Evolutionary conservation across 257 asterid genomes (phyloP), one percentile per base, ranked within the genome.

Genomic region (Paulownia fortunei): DNA sequence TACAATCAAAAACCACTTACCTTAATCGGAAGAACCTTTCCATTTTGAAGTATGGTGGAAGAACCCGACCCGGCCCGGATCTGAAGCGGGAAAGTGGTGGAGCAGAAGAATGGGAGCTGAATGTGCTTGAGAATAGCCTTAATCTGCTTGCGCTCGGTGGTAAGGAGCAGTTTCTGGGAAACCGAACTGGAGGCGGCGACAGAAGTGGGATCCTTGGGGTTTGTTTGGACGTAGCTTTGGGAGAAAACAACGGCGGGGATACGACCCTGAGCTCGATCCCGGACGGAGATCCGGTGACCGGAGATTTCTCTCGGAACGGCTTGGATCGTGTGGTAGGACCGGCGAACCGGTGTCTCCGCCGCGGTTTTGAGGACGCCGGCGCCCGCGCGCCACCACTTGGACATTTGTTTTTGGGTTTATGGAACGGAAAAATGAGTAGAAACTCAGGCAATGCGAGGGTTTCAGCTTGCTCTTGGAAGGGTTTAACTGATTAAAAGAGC

Each of bases 61-160:
- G 99, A 95, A 7, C 97, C 97, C 18, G 98, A 83, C n/a, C 98
- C 98, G 11, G 97, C 97, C 37, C 97, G 87, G 65, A 95, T 88
- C 92, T 95, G 98, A 32, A 93, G 89, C 36, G 97, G 98, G 60
- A 91, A 95, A 10, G 98, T 86, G 2, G 98, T 89, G 39, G 97
- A 91, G 79, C 86, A 95, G 82, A 95, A 91, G 72, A 86, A 90
- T 0, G 97, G 95, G 13, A 80, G 86, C 70, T 91, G 66, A 49
- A 92, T 84, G 61, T 90, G 72, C 41, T 93, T 84, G 49, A 95
- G 87, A 26, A 94, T 90, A 15, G 97, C 80, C 82, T 90, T 88
- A 80, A 95, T 91, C 90, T 92, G 99, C 88, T 85, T 92, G 80
- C 87, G 84, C 81, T 95, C 97, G 18, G 97, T 87, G n/a, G 96